phyloP scores from a whole-genome alignment of 116 monocot species.

The Trichopus zeylanicus region DNA sequence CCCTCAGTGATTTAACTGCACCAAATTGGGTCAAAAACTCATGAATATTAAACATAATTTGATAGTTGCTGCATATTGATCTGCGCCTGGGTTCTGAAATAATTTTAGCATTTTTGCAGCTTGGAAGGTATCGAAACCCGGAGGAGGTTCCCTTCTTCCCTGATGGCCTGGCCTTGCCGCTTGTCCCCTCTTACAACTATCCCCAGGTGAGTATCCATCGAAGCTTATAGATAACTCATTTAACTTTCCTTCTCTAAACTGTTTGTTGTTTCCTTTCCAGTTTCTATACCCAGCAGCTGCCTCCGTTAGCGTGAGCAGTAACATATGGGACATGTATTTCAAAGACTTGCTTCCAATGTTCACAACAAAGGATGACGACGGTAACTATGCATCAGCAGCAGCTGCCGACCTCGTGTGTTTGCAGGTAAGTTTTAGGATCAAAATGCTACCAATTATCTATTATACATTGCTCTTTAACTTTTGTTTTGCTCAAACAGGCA shows the following conservation, averaged over 20 bases:
- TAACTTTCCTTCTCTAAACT: background rate
- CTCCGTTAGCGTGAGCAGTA: conserved; percentile 34
- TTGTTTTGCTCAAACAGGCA: conserved; percentile 28
- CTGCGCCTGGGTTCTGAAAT: too few relatives aligned
- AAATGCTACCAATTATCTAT: background rate
- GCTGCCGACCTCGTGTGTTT: conserved; percentile 66
- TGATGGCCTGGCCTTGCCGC: conserved; percentile 15
- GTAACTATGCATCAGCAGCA: conserved; percentile 54
- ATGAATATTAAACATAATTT: too few relatives aligned
- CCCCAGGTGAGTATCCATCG: conserved; percentile 19
- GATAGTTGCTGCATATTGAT: too few relatives aligned
- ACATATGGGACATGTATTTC: conserved; percentile 69
- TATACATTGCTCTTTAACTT: background rate
- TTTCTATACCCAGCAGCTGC: conserved; percentile 59
- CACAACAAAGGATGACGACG: conserved; percentile 57
- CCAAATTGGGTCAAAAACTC: too few relatives aligned
- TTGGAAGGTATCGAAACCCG: conserved; percentile 72
- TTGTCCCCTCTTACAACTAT: conserved; percentile 25
- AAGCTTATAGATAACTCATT: background rate
- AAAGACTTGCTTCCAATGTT: conserved; percentile 52
- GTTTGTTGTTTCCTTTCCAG: conserved; percentile 10
- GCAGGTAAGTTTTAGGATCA: conserved; percentile 39
- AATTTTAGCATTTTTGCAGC: conserved; percentile 28
- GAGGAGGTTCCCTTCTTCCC: conserved; percentile 75
- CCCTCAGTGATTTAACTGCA: too few relatives aligned